phyloP scores from a whole-genome alignment of 352 stramenopile species.

The Globisporangium spinosum region DNA sequence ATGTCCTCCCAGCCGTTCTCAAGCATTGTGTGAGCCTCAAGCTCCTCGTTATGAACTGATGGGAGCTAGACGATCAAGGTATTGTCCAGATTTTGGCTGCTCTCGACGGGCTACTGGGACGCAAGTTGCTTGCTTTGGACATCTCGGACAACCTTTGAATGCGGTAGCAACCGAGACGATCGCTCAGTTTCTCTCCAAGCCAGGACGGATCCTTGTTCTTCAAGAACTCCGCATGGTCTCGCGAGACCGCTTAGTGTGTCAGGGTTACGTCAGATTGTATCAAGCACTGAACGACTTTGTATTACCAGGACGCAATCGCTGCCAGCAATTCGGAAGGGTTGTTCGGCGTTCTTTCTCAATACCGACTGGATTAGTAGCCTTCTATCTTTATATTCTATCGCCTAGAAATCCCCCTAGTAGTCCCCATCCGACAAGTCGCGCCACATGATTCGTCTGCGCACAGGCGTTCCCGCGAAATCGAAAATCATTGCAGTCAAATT shows the following conservation, averaged over 20 bases:
- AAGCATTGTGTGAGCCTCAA: background rate
- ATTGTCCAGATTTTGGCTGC: background rate
- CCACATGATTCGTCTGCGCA: constrained; percentile 7
- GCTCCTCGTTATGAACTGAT: background rate
- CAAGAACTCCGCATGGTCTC: background rate
- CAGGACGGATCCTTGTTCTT: background rate
- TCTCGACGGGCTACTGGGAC: background rate
- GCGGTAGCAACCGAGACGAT: background rate
- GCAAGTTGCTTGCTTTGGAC: background rate
- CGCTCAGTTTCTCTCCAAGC: background rate
- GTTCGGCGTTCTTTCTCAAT: too few species aligned
- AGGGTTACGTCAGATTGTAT: background rate
- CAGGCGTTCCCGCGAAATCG: constrained; percentile 2
- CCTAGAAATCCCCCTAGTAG: background rate
- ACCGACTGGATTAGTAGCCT: background rate
- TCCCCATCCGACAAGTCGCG: background rate
- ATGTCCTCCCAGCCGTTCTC: background rate
- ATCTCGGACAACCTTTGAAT: background rate
- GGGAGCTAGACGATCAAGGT: background rate
- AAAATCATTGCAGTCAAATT: constrained; percentile 2
- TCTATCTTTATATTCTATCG: background rate
- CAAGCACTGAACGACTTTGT: too few species aligned
- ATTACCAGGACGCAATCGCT: too few species aligned
- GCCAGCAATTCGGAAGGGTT: too few species aligned
- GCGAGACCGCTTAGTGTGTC: background rate